phyloP scores from a whole-genome alignment of 2,329 filamentous ascomycete species.

The Colletotrichum chrysophilum region DNA sequence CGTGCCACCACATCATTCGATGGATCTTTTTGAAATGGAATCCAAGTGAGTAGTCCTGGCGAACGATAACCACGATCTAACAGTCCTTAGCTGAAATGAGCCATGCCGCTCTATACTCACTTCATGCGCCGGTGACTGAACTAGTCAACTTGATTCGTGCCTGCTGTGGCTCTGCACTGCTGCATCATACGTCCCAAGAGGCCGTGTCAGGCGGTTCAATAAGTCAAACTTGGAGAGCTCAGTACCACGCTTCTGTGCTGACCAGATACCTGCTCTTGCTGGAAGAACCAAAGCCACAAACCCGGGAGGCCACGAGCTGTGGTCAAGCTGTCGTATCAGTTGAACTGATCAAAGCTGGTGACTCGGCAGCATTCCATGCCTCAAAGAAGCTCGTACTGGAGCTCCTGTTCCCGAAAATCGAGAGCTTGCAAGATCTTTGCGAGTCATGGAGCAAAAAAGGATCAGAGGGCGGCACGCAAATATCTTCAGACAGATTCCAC shows the following conservation, averaged over 20 bases:
- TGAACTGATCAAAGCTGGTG: slow-evolving; percentile 29
- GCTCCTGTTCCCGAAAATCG: slow-evolving; percentile 57
- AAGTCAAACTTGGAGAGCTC: slow-evolving; percentile 51
- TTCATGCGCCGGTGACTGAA: slow-evolving; percentile 68
- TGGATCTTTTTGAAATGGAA: slow-evolving; percentile 88
- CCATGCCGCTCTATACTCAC: slow-evolving; percentile 69
- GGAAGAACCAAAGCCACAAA: slow-evolving; percentile 31
- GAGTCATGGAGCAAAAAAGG: slow-evolving; percentile 51
- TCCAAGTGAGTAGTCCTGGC: slow-evolving; percentile 65
- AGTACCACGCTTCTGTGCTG: slow-evolving; percentile 47
- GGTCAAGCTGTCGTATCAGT: background rate
- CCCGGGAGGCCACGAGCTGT: background rate
- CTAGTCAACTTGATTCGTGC: slow-evolving; percentile 72
- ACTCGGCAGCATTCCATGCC: slow-evolving; percentile 43
- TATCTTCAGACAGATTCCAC: slow-evolving; percentile 58
- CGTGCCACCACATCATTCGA: slow-evolving; percentile 73
- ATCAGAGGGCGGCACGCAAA: slow-evolving; percentile 50
- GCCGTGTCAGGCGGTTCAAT: slow-evolving; percentile 52
- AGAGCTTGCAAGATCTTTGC: slow-evolving; percentile 52
- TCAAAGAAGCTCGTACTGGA: slow-evolving; percentile 59
- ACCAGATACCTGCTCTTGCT: slow-evolving; percentile 63
- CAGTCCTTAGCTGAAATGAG: slow-evolving; percentile 63
- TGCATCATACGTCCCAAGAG: slow-evolving; percentile 34
- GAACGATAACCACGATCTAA: background rate
- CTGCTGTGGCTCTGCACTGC: slow-evolving; percentile 62